phyloP scores from a whole-genome alignment of 2,329 filamentous ascomycete genomes.

The Davidsoniella virescens region DNA sequence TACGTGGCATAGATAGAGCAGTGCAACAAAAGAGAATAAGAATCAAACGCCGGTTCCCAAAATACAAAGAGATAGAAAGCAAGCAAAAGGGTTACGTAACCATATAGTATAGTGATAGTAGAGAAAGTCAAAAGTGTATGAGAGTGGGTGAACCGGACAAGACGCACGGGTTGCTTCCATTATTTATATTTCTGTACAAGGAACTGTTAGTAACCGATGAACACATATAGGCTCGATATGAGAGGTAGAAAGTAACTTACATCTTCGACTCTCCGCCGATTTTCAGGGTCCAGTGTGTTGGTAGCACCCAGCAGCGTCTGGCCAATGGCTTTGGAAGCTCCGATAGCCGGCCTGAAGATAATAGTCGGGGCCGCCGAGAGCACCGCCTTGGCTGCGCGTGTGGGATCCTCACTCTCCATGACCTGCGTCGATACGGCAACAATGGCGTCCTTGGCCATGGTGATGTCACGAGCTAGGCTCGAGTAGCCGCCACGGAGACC shows the following conservation, averaged over 20 bases:
- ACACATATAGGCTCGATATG: too few species aligned
- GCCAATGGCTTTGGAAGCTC: conserved; percentile 73
- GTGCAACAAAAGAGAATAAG: neutral
- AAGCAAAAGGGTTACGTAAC: neutral
- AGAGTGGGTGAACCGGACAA: too few species aligned
- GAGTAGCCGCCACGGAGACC: conserved; percentile 70
- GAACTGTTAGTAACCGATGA: too few species aligned
- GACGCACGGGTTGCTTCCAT: too few species aligned
- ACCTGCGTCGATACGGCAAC: conserved; percentile 88
- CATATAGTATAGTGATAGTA: neutral
- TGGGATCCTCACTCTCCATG: conserved; percentile 69
- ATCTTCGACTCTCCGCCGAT: conserved; percentile 74
- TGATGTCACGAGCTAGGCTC: conserved; percentile 72
- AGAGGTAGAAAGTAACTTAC: too few species aligned
- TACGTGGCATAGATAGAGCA: neutral
- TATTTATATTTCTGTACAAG: too few species aligned
- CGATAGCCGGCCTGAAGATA: conserved; percentile 77
- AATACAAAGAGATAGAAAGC: neutral
- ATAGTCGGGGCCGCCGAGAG: conserved; percentile 78
- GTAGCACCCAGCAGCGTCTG: conserved; percentile 84
- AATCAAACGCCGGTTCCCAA: neutral
- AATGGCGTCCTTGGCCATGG: conserved; percentile 74
- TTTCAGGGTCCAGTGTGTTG: conserved; percentile 74
- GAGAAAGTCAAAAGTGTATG: too few species aligned
- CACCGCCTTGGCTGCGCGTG: conserved; percentile 64